These are phyloP conservation scores for Penicillium sp. DNA, from an alignment of 2,329 filamentous ascomycete genomes.

Conservation along the genomic window DNA sequence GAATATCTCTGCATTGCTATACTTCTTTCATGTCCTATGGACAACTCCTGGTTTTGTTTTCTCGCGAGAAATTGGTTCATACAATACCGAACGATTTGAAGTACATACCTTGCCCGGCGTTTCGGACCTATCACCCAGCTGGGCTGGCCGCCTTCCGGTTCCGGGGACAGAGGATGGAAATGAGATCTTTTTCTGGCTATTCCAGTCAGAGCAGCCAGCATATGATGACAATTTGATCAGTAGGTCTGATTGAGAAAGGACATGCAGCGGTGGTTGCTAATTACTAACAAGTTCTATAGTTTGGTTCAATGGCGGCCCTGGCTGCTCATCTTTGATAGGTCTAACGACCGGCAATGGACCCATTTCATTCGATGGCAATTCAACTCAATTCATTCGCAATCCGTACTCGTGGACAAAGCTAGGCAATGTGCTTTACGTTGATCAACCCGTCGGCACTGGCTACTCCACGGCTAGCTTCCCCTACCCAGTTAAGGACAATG, in stretches of 20 bases:
- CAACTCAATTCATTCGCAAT: slow-evolving; percentile 25
- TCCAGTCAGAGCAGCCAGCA: slow-evolving; percentile 30
- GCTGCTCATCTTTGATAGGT: slow-evolving; percentile 38
- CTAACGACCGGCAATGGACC: slow-evolving; percentile 37
- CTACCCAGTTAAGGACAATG: slow-evolving; percentile 30
- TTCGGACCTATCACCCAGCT: slow-evolving; percentile 32
- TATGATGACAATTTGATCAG: slow-evolving; percentile 39
- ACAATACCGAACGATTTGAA: slow-evolving; percentile 25
- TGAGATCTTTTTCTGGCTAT: slow-evolving; percentile 41
- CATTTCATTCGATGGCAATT: slow-evolving; percentile 33
- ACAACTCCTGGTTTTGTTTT: slow-evolving; percentile 15
- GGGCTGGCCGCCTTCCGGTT: slow-evolving; percentile 37
- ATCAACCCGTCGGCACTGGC: slow-evolving; percentile 41
- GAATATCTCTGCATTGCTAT: slow-evolving; percentile 23
- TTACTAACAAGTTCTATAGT: slow-evolving; percentile 24
- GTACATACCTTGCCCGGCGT: slow-evolving; percentile 33
- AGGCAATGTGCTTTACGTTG: slow-evolving; percentile 39
- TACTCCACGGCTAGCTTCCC: slow-evolving; percentile 34
- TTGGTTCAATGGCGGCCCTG: slow-evolving; percentile 41
- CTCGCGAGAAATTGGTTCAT: not conserved
- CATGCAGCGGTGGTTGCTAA: not conserved
- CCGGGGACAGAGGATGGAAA: slow-evolving; percentile 31
- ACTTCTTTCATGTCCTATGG: slow-evolving; percentile 24
- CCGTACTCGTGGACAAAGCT: slow-evolving; percentile 34
- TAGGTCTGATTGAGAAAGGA: slow-evolving; percentile 15